A percentile compares a stretch with the other conserved stretches of the same genome.
These are phyloP conservation scores for Puccinia coronata DNA, from an alignment of 1,284 basidiomycete genomes.

Conservation along the genomic window DNA sequence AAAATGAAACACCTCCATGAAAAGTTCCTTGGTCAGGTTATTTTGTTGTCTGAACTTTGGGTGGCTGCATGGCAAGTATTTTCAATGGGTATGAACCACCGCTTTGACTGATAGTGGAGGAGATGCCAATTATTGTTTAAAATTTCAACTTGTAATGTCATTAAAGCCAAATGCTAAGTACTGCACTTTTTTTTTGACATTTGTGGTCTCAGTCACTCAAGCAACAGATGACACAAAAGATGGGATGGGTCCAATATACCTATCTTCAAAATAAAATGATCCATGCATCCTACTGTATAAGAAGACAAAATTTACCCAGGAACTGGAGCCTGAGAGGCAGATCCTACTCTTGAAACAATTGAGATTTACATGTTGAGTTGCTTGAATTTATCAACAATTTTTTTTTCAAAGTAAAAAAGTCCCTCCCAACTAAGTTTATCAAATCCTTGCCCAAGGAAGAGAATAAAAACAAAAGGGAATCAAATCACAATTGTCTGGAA, in stretches of 20 bases:
- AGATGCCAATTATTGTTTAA: slow-evolving; percentile 85
- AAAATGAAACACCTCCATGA: not conserved
- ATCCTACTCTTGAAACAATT: slow-evolving; percentile 83
- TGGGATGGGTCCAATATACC: slow-evolving; percentile 72
- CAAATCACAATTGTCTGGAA: not conserved
- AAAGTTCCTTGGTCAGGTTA: slow-evolving; percentile 91
- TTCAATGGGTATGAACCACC: slow-evolving; percentile 82
- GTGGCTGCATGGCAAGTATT: slow-evolving; percentile 77
- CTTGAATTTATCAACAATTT: slow-evolving; percentile 87
- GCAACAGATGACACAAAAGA: slow-evolving; percentile 83
- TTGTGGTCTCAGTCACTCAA: slow-evolving; percentile 82
- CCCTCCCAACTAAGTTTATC: slow-evolving; percentile 65
- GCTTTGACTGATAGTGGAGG: slow-evolving; percentile 73
- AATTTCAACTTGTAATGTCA: not conserved
- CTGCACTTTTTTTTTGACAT: slow-evolving; percentile 46
- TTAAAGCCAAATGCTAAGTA: not conserved
- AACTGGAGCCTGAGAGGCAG: slow-evolving; percentile 78
- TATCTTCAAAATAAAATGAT: slow-evolving; percentile 64
- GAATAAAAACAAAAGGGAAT: slow-evolving; percentile 17
- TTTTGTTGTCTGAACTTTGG: slow-evolving; percentile 80
- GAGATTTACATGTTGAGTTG: slow-evolving; percentile 80
- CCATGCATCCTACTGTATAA: slow-evolving; percentile 70
- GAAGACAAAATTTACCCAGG: slow-evolving; percentile 74
- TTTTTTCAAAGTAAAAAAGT: slow-evolving; percentile 74
- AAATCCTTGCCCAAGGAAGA: slow-evolving; percentile 56